phyloP scores from a whole-genome alignment of 495 filamentous ascomycete genomes.

The Clavariopsis aquatica region DNA sequence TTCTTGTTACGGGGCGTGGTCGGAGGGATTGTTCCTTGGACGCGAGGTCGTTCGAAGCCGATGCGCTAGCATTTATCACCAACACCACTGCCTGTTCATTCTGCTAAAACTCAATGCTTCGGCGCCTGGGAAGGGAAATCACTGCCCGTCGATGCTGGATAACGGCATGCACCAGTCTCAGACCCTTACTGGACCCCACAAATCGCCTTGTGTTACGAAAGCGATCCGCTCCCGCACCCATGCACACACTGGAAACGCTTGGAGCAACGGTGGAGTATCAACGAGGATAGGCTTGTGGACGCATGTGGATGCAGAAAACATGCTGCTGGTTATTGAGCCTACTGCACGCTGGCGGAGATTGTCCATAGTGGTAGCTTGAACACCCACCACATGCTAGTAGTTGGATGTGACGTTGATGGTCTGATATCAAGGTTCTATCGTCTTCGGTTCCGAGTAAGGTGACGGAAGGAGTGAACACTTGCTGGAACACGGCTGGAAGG shows the following conservation, averaged over 20 bases:
- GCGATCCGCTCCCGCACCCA: conserved; percentile 19
- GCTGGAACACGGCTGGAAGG: background rate
- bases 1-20: background rate
- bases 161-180: conserved; percentile 4
- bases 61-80: conserved; percentile 3
- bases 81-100: conserved; percentile 24
- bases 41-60: background rate
- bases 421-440: background rate
- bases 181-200: conserved; percentile 22
- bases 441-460: background rate
- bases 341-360: background rate
- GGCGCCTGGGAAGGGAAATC: conserved; percentile 1
- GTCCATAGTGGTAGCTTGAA: background rate
- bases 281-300: background rate
- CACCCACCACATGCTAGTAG: background rate
- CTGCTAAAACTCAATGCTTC: background rate
- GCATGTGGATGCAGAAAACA: background rate
- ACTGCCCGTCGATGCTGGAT: conserved; percentile 1
- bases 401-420: background rate
- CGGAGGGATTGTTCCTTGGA: background rate
- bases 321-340: background rate
- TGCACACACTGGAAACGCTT: conserved; percentile 5
- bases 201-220: conserved; percentile 14
- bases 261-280: conserved; percentile 7
- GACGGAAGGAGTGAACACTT: background rate